Conservation (phyloP, 2,329 filamentous ascomycete species). For the Microsporum canis region DNA sequence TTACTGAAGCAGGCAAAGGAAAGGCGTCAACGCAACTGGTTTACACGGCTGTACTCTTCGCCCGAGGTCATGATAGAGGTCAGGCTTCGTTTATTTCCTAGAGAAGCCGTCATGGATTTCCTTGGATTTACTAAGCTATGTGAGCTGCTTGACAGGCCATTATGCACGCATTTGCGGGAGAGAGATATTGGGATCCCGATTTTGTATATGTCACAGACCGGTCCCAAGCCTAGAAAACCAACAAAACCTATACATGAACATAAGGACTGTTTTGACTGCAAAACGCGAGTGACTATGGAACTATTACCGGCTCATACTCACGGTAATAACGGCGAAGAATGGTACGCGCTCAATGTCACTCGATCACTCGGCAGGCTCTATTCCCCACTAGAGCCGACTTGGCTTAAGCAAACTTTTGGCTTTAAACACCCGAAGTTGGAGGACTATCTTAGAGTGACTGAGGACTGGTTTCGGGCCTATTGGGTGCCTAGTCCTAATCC, state of each 20-base stretch:
- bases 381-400: conserved; percentile 5
- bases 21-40: neutral
- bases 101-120: neutral
- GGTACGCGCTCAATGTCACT: neutral
- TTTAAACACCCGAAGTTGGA: neutral
- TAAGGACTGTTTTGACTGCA: neutral
- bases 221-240: neutral
- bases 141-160: neutral
- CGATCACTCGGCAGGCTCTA: conserved; percentile 5
- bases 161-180: neutral
- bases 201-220: neutral
- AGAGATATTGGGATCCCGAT: neutral
- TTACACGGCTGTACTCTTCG: neutral
- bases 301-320: neutral
- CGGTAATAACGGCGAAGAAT: neutral
- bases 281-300: neutral
- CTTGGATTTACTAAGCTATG: neutral
- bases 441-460: neutral
- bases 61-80: neutral
- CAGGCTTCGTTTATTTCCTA: neutral
- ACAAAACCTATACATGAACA: neutral
- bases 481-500: neutral
- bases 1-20: neutral
- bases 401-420: neutral
- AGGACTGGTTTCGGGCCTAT: neutral